Evolutionary conservation across 1,284 basidiomycete species (phyloP).

Genomic region (Leccinum fuscescens): DNA sequence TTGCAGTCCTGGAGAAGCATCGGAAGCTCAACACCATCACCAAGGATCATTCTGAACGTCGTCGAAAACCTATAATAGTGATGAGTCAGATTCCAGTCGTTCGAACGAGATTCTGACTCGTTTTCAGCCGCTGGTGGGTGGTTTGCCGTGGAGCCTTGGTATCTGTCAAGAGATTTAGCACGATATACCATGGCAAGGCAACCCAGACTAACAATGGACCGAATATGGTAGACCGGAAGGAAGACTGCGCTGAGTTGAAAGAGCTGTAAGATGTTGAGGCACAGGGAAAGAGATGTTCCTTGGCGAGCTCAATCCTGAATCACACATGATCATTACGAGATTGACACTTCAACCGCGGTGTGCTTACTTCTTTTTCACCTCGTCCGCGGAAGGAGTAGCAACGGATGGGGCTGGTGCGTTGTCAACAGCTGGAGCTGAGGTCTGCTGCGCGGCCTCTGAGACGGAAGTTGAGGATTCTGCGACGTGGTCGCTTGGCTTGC

Average conservation of each 20-base stretch:
- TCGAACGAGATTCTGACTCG: constrained; percentile 22
- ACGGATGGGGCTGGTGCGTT: background rate
- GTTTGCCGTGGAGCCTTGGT: constrained; percentile 20
- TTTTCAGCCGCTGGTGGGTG: constrained; percentile 3
- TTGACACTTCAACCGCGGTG: background rate
- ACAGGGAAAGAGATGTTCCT: constrained; percentile 46
- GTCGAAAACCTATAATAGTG: constrained; percentile 18
- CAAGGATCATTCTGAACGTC: constrained; percentile 32
- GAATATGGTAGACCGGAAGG: constrained; percentile 49
- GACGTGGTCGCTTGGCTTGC: constrained; percentile 3
- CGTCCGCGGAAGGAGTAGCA: background rate
- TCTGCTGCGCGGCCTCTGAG: constrained; percentile 3
- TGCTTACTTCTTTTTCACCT: constrained; percentile 28
- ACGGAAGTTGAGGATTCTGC: background rate
- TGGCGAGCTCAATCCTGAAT: constrained; percentile 40
- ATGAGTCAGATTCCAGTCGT: constrained; percentile 4
- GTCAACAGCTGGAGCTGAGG: background rate
- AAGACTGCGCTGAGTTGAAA: constrained; percentile 21
- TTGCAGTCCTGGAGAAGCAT: constrained; percentile 40
- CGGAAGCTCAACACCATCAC: constrained; percentile 32
- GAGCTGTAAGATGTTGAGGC: constrained; percentile 18
- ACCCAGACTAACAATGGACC: constrained; percentile 49
- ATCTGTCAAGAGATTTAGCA: constrained; percentile 25
- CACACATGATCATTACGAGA: constrained; percentile 6
- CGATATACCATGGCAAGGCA: background rate